These are phyloP conservation scores for Haplosporangium gracile DNA, from an alignment of 192 early-diverging fungal genomes.

Conservation along the genomic window DNA sequence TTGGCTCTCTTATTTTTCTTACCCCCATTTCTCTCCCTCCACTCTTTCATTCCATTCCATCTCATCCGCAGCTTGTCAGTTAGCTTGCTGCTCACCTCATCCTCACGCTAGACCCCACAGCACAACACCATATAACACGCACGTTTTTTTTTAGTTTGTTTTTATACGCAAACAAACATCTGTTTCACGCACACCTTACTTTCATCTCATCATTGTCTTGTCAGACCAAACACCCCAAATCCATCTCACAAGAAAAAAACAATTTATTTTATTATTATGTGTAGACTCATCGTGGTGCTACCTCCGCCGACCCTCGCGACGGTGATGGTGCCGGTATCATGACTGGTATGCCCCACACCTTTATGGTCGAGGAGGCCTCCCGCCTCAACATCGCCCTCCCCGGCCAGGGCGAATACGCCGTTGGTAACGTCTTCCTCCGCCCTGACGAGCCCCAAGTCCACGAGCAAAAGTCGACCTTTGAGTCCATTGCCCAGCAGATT, in stretches of 20 bases:
- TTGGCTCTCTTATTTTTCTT: neutral
- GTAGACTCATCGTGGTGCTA: slow-evolving; percentile 93
- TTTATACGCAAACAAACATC: slow-evolving; percentile 15
- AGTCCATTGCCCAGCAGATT: slow-evolving; percentile 79
- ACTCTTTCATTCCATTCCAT: neutral
- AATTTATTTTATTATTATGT: neutral
- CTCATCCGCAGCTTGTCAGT: neutral
- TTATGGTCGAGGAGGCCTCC: slow-evolving; percentile 77
- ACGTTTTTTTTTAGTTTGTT: neutral
- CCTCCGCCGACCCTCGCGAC: slow-evolving; percentile 93
- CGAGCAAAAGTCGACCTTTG: slow-evolving; percentile 83
- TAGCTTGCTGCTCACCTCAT: neutral
- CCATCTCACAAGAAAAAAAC: neutral
- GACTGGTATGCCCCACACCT: slow-evolving; percentile 93
- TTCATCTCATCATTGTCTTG: neutral
- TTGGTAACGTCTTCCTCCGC: slow-evolving; percentile 95
- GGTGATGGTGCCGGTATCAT: slow-evolving; percentile 99
- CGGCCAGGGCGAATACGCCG: slow-evolving; percentile 88
- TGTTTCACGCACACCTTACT: neutral
- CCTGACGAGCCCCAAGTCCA: slow-evolving; percentile 70
- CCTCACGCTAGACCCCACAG: neutral
- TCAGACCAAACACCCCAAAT: neutral
- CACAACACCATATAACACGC: slow-evolving; percentile 3
- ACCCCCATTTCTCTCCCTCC: neutral
- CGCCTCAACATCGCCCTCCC: slow-evolving; percentile 78